phyloP scores from a whole-genome alignment of 1,284 basidiomycete genomes.

The Rhodotorula glutinis region DNA sequence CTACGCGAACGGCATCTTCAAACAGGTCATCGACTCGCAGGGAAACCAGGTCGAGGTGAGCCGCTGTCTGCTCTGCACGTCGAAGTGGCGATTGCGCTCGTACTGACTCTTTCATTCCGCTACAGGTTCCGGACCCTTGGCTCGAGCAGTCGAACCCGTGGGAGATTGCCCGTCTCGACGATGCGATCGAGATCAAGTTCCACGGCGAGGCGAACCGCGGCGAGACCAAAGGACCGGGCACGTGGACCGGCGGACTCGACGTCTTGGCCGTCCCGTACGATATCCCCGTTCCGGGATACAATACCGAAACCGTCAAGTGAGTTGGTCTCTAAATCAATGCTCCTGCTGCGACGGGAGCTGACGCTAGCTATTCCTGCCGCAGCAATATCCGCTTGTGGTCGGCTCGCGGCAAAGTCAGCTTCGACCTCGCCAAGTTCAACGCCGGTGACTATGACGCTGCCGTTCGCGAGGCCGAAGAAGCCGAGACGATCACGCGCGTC shows the following conservation, averaged over 20 bases:
- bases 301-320: conserved; percentile 48
- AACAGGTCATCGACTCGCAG: conserved; percentile 81
- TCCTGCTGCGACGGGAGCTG: neutral
- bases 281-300: conserved; percentile 73
- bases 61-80: no score
- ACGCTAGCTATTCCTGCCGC: neutral
- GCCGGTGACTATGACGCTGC: conserved; percentile 65
- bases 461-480: conserved; percentile 77
- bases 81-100: no score
- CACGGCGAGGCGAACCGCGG: conserved; percentile 74
- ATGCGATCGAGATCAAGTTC: conserved; percentile 71
- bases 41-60: conserved; percentile 59
- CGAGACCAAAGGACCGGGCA: conserved; percentile 59
- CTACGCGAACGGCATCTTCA: conserved; percentile 61
- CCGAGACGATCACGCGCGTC: conserved; percentile 69
- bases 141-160: conserved; percentile 55
- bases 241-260: conserved; percentile 84
- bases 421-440: conserved; percentile 80
- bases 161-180: conserved; percentile 83
- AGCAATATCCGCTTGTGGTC: conserved; percentile 60
- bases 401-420: conserved; percentile 82
- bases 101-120: no score
- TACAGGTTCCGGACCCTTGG: conserved; percentile 45
- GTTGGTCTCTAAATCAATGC: neutral
- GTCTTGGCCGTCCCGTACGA: conserved; percentile 79